Base-by-base conservation (phyloP, 2,329 filamentous ascomycete species). In the Beauveria asiatica region DNA sequence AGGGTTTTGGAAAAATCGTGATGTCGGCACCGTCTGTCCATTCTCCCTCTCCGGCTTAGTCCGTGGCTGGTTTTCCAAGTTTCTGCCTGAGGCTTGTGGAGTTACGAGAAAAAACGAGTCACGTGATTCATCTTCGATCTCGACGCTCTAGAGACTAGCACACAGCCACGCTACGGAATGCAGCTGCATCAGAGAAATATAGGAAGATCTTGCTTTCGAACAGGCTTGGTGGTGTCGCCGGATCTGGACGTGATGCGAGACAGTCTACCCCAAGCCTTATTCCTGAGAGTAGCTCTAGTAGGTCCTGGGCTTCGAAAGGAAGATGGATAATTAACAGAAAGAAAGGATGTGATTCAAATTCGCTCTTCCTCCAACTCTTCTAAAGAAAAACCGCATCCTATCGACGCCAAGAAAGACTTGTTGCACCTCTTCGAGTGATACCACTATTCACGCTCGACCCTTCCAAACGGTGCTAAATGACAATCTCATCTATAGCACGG, bases 1-100 rank as follows among this genome's bases (percentile, higher is more conserved):
- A 72, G 69, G 73, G 71, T 73, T 76, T 76, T 75, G 75, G 72
- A 73, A 75, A 76, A 77, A 75, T 74, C 73, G 72, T 73, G 73
- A 75, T 73, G 72, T 70, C 61, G 50, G 48, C 45, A 37, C 51
- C 42, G 21, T 56, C 53, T 57, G 42, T 49, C 33, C 11, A 37
- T 37, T 16, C 51, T 61, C 49, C 33, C 54, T 50, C 48, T 39
- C 54, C 54, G 59, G 52, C 59, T 57, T 61, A 61, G 59, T 49
- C 59, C 59, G 52, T 56, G 53, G 59, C 52, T 57, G 52, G 59
- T 56, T n/a, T 19, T 21, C 37, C 52, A 57, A 50, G 45, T 62
- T 62, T 61, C 58, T 60, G 61, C 61, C 61, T 62, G 39, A 62
- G 61, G 61, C 44, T 46, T 7, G 39, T n/a, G 30, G 13, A 3